These are phyloP conservation scores for Epithemia pelagica DNA, from an alignment of 108 stramenopile species.

Conservation along the genomic window DNA sequence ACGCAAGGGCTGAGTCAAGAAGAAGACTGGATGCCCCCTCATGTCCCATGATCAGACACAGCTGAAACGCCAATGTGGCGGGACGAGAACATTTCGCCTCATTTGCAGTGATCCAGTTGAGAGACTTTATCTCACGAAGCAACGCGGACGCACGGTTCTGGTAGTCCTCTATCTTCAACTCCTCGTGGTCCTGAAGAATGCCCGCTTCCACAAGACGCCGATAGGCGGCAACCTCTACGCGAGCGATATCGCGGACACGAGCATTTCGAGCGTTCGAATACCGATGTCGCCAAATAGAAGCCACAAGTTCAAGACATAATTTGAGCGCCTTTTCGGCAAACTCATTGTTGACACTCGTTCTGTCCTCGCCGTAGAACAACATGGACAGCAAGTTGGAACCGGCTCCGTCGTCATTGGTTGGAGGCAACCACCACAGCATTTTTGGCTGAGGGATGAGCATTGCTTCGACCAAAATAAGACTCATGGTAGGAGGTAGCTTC, in stretches of 20 bases:
- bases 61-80: neutral
- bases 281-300: neutral
- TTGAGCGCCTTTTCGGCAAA: neutral
- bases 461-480: constrained; percentile 61
- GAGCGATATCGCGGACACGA: neutral
- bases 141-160: neutral
- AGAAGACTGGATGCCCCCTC: neutral
- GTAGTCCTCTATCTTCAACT: neutral
- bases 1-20: neutral
- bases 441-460: constrained; percentile 26
- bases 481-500: constrained; percentile 53
- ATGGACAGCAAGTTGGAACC: neutral
- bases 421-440: neutral
- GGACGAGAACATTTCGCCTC: neutral
- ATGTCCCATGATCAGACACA: neutral
- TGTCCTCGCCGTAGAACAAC: neutral
- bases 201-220: constrained; percentile 4
- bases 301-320: neutral
- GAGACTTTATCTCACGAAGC: neutral
- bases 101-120: neutral
- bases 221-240: constrained; percentile 12
- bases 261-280: neutral
- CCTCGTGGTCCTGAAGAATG: neutral
- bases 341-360: neutral
- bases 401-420: neutral